phyloP scores from a whole-genome alignment of 2,329 filamentous ascomycete species.

The Rugonectria rugulosa region DNA sequence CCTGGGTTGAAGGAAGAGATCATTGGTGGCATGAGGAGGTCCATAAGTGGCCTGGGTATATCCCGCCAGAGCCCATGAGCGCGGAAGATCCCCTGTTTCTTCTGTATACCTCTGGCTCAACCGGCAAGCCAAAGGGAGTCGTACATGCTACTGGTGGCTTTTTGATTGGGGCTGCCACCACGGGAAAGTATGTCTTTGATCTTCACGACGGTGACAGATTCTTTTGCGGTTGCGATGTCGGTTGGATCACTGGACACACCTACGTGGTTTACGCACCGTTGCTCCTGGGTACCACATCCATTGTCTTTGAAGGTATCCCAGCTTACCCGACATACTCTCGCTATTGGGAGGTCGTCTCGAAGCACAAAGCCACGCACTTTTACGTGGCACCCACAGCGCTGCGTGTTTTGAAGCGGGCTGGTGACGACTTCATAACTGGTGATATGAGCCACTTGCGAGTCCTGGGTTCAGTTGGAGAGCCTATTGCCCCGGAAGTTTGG shows the following conservation, averaged over 20 bases:
- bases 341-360: slow-evolving; percentile 95
- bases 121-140: slow-evolving; percentile 94
- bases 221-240: slow-evolving; percentile 95
- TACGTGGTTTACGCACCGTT: slow-evolving; percentile 95
- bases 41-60: slow-evolving; percentile 89
- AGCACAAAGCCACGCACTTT: slow-evolving; percentile 91
- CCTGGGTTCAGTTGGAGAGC: slow-evolving; percentile 90
- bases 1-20: slow-evolving; percentile 84
- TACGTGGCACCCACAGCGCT: slow-evolving; percentile 94
- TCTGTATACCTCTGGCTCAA: slow-evolving; percentile 93
- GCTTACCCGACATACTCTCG: slow-evolving; percentile 92
- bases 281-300: slow-evolving; percentile 84
- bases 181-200: slow-evolving; percentile 96
- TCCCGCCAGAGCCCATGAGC: slow-evolving; percentile 82
- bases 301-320: slow-evolving; percentile 94
- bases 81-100: slow-evolving; percentile 94
- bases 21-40: slow-evolving; percentile 96
- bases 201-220: slow-evolving; percentile 88
- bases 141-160: slow-evolving; percentile 95
- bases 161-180: slow-evolving; percentile 83
- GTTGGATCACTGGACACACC: slow-evolving; percentile 96
- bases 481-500: slow-evolving; percentile 96
- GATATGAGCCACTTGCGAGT: slow-evolving; percentile 85
- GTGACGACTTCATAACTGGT: slow-evolving; percentile 78
- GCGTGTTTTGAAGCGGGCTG: slow-evolving; percentile 87